Evolutionary conservation across 495 filamentous ascomycete species (phyloP), one percentile per base, ranked within the genome.

Genomic region (Neurospora terricola): DNA sequence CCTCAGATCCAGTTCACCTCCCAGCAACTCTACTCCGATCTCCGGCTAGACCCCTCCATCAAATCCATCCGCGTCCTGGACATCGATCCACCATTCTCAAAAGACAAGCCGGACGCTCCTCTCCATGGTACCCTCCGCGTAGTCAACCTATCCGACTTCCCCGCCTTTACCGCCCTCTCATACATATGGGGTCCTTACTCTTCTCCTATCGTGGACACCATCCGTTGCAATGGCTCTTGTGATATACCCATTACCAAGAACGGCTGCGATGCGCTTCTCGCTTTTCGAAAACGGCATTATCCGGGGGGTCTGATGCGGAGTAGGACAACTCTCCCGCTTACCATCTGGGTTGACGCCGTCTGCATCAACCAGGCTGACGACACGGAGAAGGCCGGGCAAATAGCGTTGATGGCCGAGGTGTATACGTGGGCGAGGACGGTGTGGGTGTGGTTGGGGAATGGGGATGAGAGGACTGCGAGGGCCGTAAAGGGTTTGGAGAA

Each of bases 121-220:
- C 48, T 74, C 5, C 16, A 23, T 5, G 72, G 59, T 14, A 42
- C 59, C 36, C 68, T 73, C 18, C 43, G 30, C 4, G 38, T 75
- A 11, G 74, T 68, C 43, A 37, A 38, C 5, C 74, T 75, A 16
- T 48, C 70, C 21, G 72, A 75, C 21, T 68, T 73, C 38, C 74
- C 72, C 54, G 38, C 27, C 10, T 75, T 68, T 59, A 74, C 75
- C 16, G 76, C 76, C 43, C 69, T 75, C 69, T 77, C 76, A 4
- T 77, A 77, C 70, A 72, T 71, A 30, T 77, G 76, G 76, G 74
- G 76, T 30, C 27, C 54, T 30, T 62, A 62, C 54, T 62, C 54
- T 62, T 62, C 23, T 62, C 54, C 54, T 30, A 11, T 14, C 6
- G 54, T 62, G 21, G 23, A 62, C 54, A 62, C 54, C 23, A 62